Base-by-base conservation (phyloP, 257 asterid species). In the Nicotiana attenuata region DNA sequence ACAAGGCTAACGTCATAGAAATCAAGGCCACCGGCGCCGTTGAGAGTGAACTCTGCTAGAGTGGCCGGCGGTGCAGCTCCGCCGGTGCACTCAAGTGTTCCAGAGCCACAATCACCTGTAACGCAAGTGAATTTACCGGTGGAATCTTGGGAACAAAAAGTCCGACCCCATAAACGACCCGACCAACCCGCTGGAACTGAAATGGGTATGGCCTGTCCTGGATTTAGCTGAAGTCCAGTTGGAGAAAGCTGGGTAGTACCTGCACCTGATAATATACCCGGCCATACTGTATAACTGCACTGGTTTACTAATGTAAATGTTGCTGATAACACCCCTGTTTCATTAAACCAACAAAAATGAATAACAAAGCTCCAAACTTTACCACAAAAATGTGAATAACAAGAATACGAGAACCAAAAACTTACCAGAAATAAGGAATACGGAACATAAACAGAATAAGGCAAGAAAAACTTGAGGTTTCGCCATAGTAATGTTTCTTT, bases 1-100 rank as follows among this genome's bases (percentile, higher is more conserved):
- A 92, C 98, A 1, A 93, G 90, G 85, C 97, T 93, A 71, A 93
- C 97, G 88, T 93, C 97, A 13, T 89, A 93, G 88, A 91, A 93
- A 63, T 93, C 97, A 7, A 89, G 85, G 11, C 94, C 97, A 2
- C 78, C 90, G 0, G 93, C 89, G 9, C 98, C 98, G 56, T 92
- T 90, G 11, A 93, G 88, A 0, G 97, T 93, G 89, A 93, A 93
- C 85, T 92, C 98, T 1, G 98, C 98, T 75, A 93, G 68, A 0
- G 95, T 92, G 3, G 92, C 91, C 0, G 98, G 97, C 1, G 98
- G 94, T 3, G 29, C 81, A 0, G 94, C 93, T 9, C 81, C 83
- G 14, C 93, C 97, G 59, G 77, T 10, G 81, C 97, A 93, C 29
- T 92, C 95, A 0, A 89, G 19, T 1, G 89, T 33, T 0, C 93